Evolutionary conservation across 768 basidiomycete species (phyloP), one percentile per base, ranked within the genome.

Genomic region (Russula sp.): DNA sequence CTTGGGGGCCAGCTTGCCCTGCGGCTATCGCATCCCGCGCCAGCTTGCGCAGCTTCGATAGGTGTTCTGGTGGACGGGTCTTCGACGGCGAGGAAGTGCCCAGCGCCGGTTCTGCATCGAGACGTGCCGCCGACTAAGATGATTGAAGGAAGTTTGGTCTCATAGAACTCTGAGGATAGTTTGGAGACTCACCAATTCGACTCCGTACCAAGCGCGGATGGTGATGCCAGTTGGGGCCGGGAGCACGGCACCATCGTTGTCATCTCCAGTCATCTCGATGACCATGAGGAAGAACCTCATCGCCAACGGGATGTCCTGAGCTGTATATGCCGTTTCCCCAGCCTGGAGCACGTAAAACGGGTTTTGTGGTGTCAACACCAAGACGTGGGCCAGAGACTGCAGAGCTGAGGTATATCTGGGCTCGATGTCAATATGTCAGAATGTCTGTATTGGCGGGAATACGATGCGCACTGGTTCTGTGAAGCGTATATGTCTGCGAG

Each of bases 291-390:
- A 94, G 78, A 84, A 86, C 74, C 90, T 90, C 59, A 92, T 77
- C 2, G 93, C 85, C 9, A 93, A 78, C 0, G 88, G 82, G 24
- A 91, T 71, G 72, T 94, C 92, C 2, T 81, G 83, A 0, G 85
- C 80, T 0, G 91, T 90, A 72, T 90, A 94, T 0, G 91, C 92
- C 10, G 89, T 93, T 75, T 97, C 94, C 0, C 92, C 94, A 55
- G 86, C 87, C 67, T 88, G 88, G n/a, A 94, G 81, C 62, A 86
- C 81, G 44, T 89, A 86, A 71, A 92, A 90, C 0, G 91, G 89
- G 70, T 94, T 95, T 68, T 94, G 91, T 0, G 94, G 92, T 2
- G 86, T 83, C 34, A 97, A 82, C 34, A 94, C 79, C 50, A 95
- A 80, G 7, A 84, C 88, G 75, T 97, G 93, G 13, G 89, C 87